Evolutionary conservation across 352 stramenopile genomes (phyloP).

Genomic region (Pythium monospermum): DNA sequence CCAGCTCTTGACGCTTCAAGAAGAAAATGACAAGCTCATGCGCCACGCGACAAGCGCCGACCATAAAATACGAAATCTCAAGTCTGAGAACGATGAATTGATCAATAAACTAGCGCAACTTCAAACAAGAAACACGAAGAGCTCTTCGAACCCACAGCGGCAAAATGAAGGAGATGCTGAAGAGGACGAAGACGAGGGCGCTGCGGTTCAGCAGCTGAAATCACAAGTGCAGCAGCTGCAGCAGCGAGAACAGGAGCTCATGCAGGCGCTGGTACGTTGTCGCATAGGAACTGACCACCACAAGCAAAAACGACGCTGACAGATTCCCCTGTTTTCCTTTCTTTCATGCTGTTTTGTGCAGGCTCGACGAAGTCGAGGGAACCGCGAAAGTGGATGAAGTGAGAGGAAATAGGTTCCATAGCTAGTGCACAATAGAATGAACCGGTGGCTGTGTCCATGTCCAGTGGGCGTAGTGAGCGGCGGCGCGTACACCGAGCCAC

Average conservation of each 20-base stretch:
- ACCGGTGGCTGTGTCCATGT: too few relatives aligned
- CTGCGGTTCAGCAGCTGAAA: slow-evolving; percentile 32
- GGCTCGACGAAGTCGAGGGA: slow-evolving; percentile 48
- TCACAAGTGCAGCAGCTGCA: slow-evolving; percentile 65
- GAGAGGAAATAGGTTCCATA: too few relatives aligned
- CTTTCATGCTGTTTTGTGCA: slow-evolving; percentile 10
- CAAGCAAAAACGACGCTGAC: too few relatives aligned
- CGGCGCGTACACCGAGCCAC: too few relatives aligned
- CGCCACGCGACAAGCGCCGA: slow-evolving; percentile 25
- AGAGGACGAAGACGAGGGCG: background rate
- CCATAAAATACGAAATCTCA: slow-evolving; percentile 28
- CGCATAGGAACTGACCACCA: too few relatives aligned
- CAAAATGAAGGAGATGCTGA: background rate
- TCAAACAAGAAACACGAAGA: slow-evolving; percentile 16
- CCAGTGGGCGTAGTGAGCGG: too few relatives aligned
- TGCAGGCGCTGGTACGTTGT: slow-evolving; percentile 73
- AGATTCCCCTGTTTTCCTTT: background rate
- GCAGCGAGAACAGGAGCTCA: slow-evolving; percentile 76
- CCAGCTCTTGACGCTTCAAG: slow-evolving; percentile 50
- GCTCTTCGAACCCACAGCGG: background rate
- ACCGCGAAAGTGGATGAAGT: slow-evolving; percentile 24
- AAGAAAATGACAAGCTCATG: slow-evolving; percentile 57
- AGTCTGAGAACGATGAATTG: slow-evolving; percentile 44
- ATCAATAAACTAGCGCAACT: slow-evolving; percentile 20
- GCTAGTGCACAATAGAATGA: too few relatives aligned